A percentile compares a stretch with the other conserved stretches of the same genome.
Conservation (phyloP, 306 rosid species). For the Vachellia collinsii region DNA sequence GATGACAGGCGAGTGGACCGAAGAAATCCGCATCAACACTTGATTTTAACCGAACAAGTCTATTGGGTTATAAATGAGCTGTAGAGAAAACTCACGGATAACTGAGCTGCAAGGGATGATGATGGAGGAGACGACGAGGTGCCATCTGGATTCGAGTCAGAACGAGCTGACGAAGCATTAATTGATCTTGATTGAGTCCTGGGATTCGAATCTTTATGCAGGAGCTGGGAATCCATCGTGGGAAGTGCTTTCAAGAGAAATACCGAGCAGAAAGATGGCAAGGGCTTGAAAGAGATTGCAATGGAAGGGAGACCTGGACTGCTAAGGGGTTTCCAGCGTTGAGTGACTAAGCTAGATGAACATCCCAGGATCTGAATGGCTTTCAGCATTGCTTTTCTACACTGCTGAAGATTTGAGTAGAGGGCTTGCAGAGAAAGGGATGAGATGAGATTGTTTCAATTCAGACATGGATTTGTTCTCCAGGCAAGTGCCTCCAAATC, state of each 20-base stretch:
- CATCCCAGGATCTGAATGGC: constrained; percentile 54
- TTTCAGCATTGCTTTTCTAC: constrained; percentile 52
- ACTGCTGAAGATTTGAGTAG: background rate
- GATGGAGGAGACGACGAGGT: constrained; percentile 43
- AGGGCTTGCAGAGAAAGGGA: background rate
- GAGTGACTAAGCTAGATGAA: constrained; percentile 57
- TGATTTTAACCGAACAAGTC: background rate
- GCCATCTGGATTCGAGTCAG: constrained; percentile 27
- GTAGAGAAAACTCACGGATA: constrained; percentile 43
- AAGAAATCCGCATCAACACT: background rate
- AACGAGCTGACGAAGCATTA: constrained; percentile 42
- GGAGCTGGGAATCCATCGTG: constrained; percentile 24
- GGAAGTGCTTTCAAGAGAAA: constrained; percentile 32
- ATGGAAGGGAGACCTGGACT: constrained; percentile 42
- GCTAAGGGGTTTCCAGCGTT: constrained; percentile 43
- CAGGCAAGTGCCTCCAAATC: constrained; percentile 1
- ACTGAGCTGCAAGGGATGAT: constrained; percentile 43
- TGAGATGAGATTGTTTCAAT: background rate
- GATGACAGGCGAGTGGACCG: background rate
- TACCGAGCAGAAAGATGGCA: background rate
- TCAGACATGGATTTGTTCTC: background rate
- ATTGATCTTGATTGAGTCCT: constrained; percentile 35
- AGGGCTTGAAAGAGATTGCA: constrained; percentile 40
- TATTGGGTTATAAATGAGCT: background rate
- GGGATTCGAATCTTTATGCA: constrained; percentile 29